Evolutionary conservation across 208 protist species (phyloP), one percentile per base, ranked within the genome.

Genomic region (Trypanosoma cruzi): DNA sequence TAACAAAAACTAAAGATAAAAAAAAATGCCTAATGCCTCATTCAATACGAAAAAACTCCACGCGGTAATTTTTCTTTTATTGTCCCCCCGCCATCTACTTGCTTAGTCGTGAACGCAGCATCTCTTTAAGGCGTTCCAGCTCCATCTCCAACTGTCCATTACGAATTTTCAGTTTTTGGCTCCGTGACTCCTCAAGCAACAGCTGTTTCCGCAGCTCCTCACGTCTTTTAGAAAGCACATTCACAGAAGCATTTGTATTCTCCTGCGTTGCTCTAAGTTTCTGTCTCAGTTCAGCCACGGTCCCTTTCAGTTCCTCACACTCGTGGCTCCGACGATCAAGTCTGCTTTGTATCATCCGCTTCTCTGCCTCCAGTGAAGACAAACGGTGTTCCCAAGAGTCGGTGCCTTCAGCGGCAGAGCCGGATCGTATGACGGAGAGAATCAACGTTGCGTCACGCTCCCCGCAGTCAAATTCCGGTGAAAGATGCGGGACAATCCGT

Each of bases 191-290:
- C 66, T 94, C 88, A 56, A 87, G 52, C n/a, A 94, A 67, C 37
- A 96, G 76, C 54, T 94, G 91, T 53, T 84, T 86, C 2, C 88
- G 75, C 57, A 86, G 73, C 75, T 96, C 84, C 68, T 96, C 91
- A 0, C 77, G 55, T 13, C 75, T 61, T 69, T 94, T 82, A 6
- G 86, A 84, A 13, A 93, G 63, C n/a, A 87, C 31, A 42, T 62
- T 49, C 8, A 77, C 65, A n/a, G 74, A 81, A n/a, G 66, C 73
- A n/a, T 69, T 62, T 44, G 81, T 66, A 44, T 90, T 73, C 42
- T 82, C 55, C 55, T 85, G 77, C 26, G 81, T 70, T 1, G 84
- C 77, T 32, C 82, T 75, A 67, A 89, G 28, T 29, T 75, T 84
- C 59, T 86, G 71, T 18, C 60, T 65, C 24, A 78, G 64, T 28